These are phyloP conservation scores for Piloderma croceum DNA, from an alignment of 768 basidiomycete genomes.

Conservation along the genomic window DNA sequence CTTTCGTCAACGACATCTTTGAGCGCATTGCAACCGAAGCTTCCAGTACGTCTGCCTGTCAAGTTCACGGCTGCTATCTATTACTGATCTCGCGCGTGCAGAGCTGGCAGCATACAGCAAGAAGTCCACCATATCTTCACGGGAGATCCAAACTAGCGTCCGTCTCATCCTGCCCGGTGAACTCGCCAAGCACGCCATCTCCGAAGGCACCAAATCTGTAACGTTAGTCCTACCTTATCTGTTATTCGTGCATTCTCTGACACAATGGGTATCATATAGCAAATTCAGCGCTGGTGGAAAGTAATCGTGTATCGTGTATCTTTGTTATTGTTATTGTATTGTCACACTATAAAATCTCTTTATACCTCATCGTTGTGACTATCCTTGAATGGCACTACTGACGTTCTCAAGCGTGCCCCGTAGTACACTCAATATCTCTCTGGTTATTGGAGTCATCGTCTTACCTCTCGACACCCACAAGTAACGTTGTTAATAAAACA, in stretches of 20 bases:
- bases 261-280: conserved; percentile 19
- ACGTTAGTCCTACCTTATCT: conserved; percentile 46
- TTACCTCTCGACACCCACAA: too few relatives aligned
- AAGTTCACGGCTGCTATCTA: neutral
- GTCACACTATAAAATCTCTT: neutral
- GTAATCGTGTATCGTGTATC: conserved; percentile 21
- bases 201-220: conserved; percentile 73
- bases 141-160: conserved; percentile 83
- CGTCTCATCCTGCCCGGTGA: conserved; percentile 82
- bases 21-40: conserved; percentile 75
- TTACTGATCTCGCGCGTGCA: conserved; percentile 18
- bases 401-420: too few relatives aligned
- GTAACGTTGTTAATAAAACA: too few relatives aligned
- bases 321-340: neutral
- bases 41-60: conserved; percentile 43
- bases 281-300: conserved; percentile 61
- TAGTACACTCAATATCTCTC: too few relatives aligned
- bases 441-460: too few relatives aligned
- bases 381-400: too few relatives aligned
- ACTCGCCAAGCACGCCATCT: conserved; percentile 84
- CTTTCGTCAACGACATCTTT: conserved; percentile 82
- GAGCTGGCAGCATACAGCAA: conserved; percentile 83
- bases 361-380: too few relatives aligned
- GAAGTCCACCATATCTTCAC: conserved; percentile 88
- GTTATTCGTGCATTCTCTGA: neutral